A percentile compares a stretch with the other conserved stretches of the same genome.
phyloP scores from a whole-genome alignment of 768 basidiomycete genomes.

The Favolaschia claudopus region DNA sequence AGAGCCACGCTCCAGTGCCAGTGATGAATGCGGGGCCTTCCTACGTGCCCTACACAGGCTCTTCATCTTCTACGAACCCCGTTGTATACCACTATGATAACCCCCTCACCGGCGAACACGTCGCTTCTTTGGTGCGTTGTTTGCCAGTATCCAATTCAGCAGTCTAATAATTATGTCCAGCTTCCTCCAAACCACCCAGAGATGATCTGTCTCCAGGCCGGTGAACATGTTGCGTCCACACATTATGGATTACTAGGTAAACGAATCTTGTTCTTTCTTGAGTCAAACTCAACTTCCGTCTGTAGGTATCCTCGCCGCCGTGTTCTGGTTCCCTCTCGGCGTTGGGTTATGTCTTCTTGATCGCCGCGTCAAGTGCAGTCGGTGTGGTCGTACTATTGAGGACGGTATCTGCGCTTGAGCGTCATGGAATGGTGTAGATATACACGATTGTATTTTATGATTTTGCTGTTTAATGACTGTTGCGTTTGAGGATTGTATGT shows the following conservation, averaged over 20 bases:
- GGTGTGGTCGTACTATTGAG: constrained; percentile 54
- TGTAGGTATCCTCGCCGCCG: constrained; percentile 78
- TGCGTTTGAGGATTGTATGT: neutral
- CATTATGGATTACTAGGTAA: constrained; percentile 76
- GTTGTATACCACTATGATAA: constrained; percentile 75
- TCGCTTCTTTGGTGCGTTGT: constrained; percentile 54
- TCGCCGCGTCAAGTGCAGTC: constrained; percentile 67
- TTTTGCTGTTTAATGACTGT: constrained; percentile 18
- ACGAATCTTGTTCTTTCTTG: constrained; percentile 24
- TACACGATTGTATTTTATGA: constrained; percentile 20
- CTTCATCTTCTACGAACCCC: constrained; percentile 30
- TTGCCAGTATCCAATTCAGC: neutral
- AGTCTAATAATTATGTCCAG: neutral
- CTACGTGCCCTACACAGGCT: constrained; percentile 37
- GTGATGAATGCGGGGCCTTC: constrained; percentile 10
- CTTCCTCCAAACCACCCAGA: constrained; percentile 82
- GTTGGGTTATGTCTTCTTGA: constrained; percentile 82
- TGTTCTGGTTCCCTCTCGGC: constrained; percentile 89
- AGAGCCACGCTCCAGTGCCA: neutral
- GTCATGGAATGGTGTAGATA: constrained; percentile 18
- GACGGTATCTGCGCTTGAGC: constrained; percentile 51
- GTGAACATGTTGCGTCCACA: constrained; percentile 68
- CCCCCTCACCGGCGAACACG: constrained; percentile 61
- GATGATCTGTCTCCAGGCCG: constrained; percentile 85
- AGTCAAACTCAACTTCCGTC: constrained; percentile 2